These are phyloP conservation scores for Trichopus zeylanicus DNA, from an alignment of 116 monocot genomes.

Conservation along the genomic window DNA sequence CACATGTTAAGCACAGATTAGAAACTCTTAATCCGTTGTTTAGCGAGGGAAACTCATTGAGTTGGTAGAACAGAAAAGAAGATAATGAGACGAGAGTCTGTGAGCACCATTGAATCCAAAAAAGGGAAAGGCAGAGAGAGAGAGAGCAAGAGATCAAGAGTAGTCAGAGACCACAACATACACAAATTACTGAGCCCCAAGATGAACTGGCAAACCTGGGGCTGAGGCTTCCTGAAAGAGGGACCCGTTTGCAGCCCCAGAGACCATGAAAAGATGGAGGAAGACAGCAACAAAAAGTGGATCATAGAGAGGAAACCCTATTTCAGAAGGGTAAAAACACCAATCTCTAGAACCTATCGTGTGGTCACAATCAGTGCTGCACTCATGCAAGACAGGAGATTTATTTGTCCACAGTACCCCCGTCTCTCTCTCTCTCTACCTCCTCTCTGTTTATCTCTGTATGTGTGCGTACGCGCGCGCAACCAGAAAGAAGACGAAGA, in stretches of 20 bases:
- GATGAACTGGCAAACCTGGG: neutral
- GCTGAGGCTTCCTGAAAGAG: neutral
- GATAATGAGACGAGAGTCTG: no score
- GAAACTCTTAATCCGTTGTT: no score
- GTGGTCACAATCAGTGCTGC: conserved; percentile 55
- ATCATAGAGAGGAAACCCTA: neutral
- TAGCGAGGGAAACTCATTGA: no score
- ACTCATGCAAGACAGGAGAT: conserved; percentile 55
- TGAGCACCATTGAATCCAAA: no score
- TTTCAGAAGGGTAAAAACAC: conserved; percentile 4
- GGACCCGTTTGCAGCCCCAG: neutral
- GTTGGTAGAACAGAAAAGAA: no score
- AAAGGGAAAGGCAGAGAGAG: neutral
- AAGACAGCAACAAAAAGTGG: conserved; percentile 1
- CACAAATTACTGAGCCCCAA: neutral
- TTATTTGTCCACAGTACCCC: conserved; percentile 31
- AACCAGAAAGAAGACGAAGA: no score
- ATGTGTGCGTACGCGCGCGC: no score
- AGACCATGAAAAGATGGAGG: neutral
- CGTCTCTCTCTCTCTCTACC: conserved; percentile 2
- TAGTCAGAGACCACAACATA: neutral
- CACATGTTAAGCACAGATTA: no score
- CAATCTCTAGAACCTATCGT: conserved; percentile 14
- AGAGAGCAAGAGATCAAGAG: conserved; percentile 1
- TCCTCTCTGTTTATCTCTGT: no score